Evolutionary conservation across 352 stramenopile species (phyloP).

Genomic region (Chrysophaeum taylorii): DNA sequence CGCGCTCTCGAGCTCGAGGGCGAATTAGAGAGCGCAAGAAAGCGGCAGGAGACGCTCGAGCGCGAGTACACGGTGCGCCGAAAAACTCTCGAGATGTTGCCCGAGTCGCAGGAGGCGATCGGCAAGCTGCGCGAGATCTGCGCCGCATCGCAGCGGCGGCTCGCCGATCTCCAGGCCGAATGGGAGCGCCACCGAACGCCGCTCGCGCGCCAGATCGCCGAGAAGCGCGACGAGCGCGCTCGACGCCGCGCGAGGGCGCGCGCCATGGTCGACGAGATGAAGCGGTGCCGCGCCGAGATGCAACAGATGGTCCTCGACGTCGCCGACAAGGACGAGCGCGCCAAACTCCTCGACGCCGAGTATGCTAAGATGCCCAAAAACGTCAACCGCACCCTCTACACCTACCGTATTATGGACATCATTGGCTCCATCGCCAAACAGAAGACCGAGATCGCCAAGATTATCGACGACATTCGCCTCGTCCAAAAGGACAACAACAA

Average conservation of each 20-base stretch:
- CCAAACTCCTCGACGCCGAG: conserved; percentile 47
- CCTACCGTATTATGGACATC: conserved; percentile 71
- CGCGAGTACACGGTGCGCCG: conserved; percentile 23
- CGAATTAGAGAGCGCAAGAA: no score
- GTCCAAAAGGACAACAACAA: conserved; percentile 73
- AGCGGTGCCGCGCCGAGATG: conserved; percentile 29
- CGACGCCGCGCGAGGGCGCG: conserved; percentile 26
- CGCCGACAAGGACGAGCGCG: conserved; percentile 41
- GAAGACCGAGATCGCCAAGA: conserved; percentile 67
- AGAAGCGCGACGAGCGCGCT: not conserved
- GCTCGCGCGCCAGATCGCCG: conserved; percentile 42
- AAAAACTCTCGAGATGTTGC: conserved; percentile 51
- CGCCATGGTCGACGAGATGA: conserved; percentile 47
- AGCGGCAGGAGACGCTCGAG: conserved; percentile 2
- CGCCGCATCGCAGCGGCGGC: conserved; percentile 42
- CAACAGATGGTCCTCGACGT: conserved; percentile 22
- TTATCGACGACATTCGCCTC: conserved; percentile 76
- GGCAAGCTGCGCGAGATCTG: no score
- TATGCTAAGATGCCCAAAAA: conserved; percentile 44
- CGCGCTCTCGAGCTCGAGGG: no score
- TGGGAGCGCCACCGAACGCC: conserved; percentile 44
- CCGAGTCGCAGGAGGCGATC: no score
- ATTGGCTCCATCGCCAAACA: conserved; percentile 75
- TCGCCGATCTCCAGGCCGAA: conserved; percentile 43
- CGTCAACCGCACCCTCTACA: conserved; percentile 64